Percentiles rank a stretch among this genome's conserved stretches.
Evolutionary conservation across 2,329 filamentous ascomycete genomes (phyloP).

Genomic region (Geosmithia putterillii): DNA sequence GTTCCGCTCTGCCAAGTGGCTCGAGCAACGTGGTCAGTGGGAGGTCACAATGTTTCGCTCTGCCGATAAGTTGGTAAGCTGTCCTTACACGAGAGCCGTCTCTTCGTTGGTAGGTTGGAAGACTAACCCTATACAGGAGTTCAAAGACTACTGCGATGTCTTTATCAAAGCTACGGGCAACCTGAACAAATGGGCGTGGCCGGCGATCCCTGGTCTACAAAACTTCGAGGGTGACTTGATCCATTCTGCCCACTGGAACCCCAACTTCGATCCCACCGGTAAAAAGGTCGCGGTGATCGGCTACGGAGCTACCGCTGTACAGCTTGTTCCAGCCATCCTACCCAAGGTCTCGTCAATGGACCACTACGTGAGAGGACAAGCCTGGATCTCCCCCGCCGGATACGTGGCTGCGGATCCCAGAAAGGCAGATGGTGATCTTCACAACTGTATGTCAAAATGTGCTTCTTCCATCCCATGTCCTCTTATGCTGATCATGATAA

Average conservation of each 20-base stretch:
- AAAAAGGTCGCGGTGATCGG: slow-evolving; percentile 45
- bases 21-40: background rate
- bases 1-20: background rate
- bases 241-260: slow-evolving; percentile 40
- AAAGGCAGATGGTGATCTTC: background rate
- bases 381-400: slow-evolving; percentile 23
- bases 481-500: background rate
- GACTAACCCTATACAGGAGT: slow-evolving; percentile 1
- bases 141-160: slow-evolving; percentile 5
- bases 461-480: background rate
- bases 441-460: background rate
- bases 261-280: slow-evolving; percentile 30
- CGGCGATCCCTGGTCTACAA: slow-evolving; percentile 30
- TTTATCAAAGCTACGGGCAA: slow-evolving; percentile 4
- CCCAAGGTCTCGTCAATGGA: slow-evolving; percentile 21
- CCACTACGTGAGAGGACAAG: slow-evolving; percentile 28
- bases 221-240: slow-evolving; percentile 35
- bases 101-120: slow-evolving; percentile 1
- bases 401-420: background rate
- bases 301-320: slow-evolving; percentile 41
- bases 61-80: background rate
- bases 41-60: background rate
- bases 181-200: slow-evolving; percentile 31
- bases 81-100: background rate
- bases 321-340: slow-evolving; percentile 29